phyloP scores from a whole-genome alignment of 495 filamentous ascomycete species.

The Penicillium coffeae region DNA sequence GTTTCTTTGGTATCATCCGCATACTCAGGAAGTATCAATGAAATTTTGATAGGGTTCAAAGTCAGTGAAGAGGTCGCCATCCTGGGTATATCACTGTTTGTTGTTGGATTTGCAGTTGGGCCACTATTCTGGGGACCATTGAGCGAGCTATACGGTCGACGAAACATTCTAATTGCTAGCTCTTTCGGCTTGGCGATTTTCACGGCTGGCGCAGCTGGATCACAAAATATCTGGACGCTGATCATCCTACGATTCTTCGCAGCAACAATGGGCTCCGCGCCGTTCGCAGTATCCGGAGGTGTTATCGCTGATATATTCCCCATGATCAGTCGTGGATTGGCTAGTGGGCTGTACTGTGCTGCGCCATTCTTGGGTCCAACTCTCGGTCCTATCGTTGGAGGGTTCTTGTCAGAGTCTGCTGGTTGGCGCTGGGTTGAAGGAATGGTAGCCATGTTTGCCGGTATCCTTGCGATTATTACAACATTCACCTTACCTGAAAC shows the following conservation, averaged over 20 bases:
- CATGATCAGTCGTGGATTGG: conserved; percentile 50
- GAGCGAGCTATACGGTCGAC: conserved; percentile 59
- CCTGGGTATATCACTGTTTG: conserved; percentile 61
- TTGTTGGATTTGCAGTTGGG: conserved; percentile 61
- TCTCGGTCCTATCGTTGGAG: conserved; percentile 48
- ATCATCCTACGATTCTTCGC: conserved; percentile 65
- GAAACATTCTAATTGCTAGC: conserved; percentile 54
- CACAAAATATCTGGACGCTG: conserved; percentile 56
- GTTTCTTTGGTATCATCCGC: conserved; percentile 66
- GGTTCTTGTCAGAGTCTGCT: conserved; percentile 44
- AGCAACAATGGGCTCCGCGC: conserved; percentile 45
- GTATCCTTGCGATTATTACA: conserved; percentile 18
- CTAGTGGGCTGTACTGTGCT: conserved; percentile 48
- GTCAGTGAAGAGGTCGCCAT: conserved; percentile 50
- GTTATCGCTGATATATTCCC: conserved; percentile 59
- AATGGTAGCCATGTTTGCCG: conserved; percentile 6
- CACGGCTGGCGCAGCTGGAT: conserved; percentile 51
- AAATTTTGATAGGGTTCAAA: conserved; percentile 52
- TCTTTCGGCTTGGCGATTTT: conserved; percentile 54
- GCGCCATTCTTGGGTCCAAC: conserved; percentile 57
- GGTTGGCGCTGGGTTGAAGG: conserved; percentile 47
- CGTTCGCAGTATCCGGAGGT: conserved; percentile 55
- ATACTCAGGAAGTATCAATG: conserved; percentile 55
- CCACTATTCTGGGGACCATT: conserved; percentile 56
- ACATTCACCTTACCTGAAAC: conserved; percentile 52